Conservation (phyloP, 495 filamentous ascomycete species). For the Neurospora pannonica region DNA sequence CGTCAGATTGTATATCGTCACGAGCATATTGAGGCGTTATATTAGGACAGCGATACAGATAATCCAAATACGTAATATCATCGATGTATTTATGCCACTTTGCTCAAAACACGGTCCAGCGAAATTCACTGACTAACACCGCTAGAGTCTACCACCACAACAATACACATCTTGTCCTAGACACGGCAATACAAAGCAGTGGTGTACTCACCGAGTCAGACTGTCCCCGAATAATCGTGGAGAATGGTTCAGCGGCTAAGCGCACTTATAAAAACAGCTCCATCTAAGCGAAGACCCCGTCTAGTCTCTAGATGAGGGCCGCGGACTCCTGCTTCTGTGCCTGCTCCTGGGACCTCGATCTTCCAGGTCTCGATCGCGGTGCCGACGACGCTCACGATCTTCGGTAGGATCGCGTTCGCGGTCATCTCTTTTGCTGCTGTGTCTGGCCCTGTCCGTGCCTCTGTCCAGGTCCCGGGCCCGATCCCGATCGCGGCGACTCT, state of each 20-base stretch:
- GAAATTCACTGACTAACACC: not conserved
- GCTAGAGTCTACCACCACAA: not conserved
- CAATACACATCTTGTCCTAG: not conserved
- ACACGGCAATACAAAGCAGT: not conserved
- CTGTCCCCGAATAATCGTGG: not conserved
- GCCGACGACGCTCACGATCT: slow-evolving; percentile 9
- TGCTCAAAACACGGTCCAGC: not conserved
- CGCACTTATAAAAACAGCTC: not conserved
- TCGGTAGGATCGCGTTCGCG: slow-evolving; percentile 12
- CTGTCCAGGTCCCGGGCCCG: slow-evolving; percentile 15
- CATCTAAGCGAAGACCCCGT: not conserved
- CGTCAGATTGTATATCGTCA: not conserved
- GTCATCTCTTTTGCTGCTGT: slow-evolving; percentile 7
- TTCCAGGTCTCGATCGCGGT: slow-evolving; percentile 2
- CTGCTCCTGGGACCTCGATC: not conserved
- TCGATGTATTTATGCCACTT: not conserved
- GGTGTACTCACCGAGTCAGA: not conserved
- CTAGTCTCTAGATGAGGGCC: not conserved
- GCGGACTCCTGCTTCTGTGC: not conserved
- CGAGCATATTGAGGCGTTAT: not conserved
- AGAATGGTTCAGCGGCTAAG: not conserved
- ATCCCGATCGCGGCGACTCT: slow-evolving; percentile 10
- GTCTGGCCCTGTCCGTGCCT: slow-evolving; percentile 2
- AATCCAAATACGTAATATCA: not conserved
- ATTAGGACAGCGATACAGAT: not conserved